A percentile compares a stretch with the other conserved stretches of the same genome.
These are phyloP conservation scores for Zizania palustris DNA, from an alignment of 202 grass and related monocot species.

Conservation along the genomic window DNA sequence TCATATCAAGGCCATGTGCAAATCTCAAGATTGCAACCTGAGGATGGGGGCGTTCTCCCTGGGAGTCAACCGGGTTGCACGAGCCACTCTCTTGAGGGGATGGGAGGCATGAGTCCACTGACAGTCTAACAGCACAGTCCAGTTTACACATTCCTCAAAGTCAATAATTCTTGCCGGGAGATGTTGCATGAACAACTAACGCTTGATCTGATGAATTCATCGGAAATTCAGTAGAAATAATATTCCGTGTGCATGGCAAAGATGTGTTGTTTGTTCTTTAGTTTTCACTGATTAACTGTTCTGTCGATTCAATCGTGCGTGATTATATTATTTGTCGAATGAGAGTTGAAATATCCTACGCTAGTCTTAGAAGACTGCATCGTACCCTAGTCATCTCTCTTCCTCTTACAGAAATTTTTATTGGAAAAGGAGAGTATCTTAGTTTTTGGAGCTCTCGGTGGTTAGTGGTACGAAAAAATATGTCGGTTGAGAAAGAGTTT, in stretches of 20 bases:
- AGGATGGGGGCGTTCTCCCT: constrained; percentile 95
- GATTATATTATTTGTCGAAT: not conserved
- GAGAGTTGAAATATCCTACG: no score
- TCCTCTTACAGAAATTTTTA: no score
- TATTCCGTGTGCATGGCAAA: constrained; percentile 21
- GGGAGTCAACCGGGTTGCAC: constrained; percentile 81
- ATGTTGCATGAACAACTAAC: constrained; percentile 34
- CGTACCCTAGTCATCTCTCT: no score
- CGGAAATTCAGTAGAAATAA: constrained; percentile 37
- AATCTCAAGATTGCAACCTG: constrained; percentile 63
- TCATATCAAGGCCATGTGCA: constrained; percentile 78
- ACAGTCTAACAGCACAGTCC: not conserved
- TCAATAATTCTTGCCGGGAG: constrained; percentile 33
- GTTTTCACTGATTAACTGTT: constrained; percentile 11
- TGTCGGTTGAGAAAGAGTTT: no score
- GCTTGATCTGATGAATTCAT: constrained; percentile 32
- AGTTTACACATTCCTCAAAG: not conserved
- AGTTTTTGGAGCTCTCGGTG: no score
- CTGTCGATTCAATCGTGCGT: constrained; percentile 3
- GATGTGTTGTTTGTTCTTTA: constrained; percentile 6
- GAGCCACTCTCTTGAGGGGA: constrained; percentile 85
- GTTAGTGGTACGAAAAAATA: no score
- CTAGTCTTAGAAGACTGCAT: no score
- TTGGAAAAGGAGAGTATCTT: no score
- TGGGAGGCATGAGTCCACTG: constrained; percentile 70